phyloP scores from a whole-genome alignment of 2,329 filamentous ascomycete genomes.

The Saccharata proteae region DNA sequence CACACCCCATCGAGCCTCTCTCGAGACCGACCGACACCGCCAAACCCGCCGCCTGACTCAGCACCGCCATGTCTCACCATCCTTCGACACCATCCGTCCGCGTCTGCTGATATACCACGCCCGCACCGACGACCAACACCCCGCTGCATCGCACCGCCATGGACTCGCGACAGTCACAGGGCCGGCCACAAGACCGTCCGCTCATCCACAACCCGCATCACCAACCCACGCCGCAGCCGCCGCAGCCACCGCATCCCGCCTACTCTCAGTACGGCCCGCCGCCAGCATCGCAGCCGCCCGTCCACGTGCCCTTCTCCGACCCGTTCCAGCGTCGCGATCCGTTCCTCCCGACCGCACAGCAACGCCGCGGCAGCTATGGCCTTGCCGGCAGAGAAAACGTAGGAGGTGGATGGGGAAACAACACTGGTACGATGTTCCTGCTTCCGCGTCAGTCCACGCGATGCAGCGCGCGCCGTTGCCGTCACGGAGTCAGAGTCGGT shows the following conservation, averaged over 20 bases:
- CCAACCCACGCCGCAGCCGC: constrained; percentile 29
- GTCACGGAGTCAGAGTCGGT: no score
- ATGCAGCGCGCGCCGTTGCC: background rate
- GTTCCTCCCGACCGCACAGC: constrained; percentile 29
- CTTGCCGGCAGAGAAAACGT: constrained; percentile 18
- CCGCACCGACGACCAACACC: no score
- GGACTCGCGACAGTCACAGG: constrained; percentile 26
- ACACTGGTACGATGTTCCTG: constrained; percentile 30
- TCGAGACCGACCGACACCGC: no score
- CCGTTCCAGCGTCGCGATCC: constrained; percentile 36
- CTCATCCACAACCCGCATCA: constrained; percentile 48
- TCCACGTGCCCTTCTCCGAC: constrained; percentile 35
- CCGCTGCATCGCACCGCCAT: no score
- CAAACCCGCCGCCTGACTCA: no score
- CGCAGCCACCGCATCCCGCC: constrained; percentile 12
- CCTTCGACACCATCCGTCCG: no score
- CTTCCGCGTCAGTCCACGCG: no score
- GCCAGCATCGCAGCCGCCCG: constrained; percentile 26
- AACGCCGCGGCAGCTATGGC: constrained; percentile 30
- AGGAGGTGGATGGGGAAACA: constrained; percentile 20
- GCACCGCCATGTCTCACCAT: no score
- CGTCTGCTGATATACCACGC: no score
- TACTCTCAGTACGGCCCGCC: constrained; percentile 23
- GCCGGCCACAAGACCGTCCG: constrained; percentile 26
- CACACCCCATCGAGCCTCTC: no score